Percentiles rank a stretch among this genome's conserved stretches.
These are phyloP conservation scores for Piloderma croceum DNA, from an alignment of 768 basidiomycete species.

Conservation along the genomic window DNA sequence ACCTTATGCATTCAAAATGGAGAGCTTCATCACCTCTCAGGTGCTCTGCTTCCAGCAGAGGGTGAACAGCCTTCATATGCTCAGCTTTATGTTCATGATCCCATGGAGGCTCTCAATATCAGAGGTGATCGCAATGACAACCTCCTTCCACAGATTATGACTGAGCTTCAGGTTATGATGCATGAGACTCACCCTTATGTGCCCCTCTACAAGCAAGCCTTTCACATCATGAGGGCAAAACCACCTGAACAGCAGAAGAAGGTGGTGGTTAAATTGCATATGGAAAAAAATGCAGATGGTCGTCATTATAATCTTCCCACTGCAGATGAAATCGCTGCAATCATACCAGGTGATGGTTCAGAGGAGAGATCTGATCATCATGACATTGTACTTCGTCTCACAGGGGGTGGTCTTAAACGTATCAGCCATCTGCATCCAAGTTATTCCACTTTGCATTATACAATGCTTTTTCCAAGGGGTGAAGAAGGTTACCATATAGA, in stretches of 20 bases:
- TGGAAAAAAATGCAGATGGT: constrained; percentile 21
- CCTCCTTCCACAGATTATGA: constrained; percentile 11
- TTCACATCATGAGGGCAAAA: constrained; percentile 18
- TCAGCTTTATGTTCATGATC: constrained; percentile 38
- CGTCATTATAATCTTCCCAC: constrained; percentile 41
- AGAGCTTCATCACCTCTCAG: constrained; percentile 2
- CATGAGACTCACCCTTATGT: constrained; percentile 10
- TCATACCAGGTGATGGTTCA: constrained; percentile 31
- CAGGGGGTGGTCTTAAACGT: constrained; percentile 18
- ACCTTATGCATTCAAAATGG: no score
- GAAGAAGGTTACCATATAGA: constrained; percentile 32
- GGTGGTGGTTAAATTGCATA: no score
- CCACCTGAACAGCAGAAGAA: constrained; percentile 3
- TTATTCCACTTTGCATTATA: constrained; percentile 39
- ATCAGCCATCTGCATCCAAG: constrained; percentile 31
- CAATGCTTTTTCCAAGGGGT: constrained; percentile 38
- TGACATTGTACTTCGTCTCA: constrained; percentile 31
- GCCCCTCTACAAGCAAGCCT: constrained; percentile 24
- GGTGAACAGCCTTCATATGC: constrained; percentile 23
- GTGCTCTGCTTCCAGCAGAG: constrained; percentile 19
- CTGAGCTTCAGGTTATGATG: constrained; percentile 17
- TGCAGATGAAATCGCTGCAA: constrained; percentile 36
- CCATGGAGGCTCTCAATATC: constrained; percentile 18
- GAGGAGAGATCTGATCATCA: constrained; percentile 9
- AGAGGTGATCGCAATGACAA: constrained; percentile 3